Evolutionary conservation across 1,139 yeast genomes (phyloP).

Genomic region (Hemisphaericaspora subhashii): DNA sequence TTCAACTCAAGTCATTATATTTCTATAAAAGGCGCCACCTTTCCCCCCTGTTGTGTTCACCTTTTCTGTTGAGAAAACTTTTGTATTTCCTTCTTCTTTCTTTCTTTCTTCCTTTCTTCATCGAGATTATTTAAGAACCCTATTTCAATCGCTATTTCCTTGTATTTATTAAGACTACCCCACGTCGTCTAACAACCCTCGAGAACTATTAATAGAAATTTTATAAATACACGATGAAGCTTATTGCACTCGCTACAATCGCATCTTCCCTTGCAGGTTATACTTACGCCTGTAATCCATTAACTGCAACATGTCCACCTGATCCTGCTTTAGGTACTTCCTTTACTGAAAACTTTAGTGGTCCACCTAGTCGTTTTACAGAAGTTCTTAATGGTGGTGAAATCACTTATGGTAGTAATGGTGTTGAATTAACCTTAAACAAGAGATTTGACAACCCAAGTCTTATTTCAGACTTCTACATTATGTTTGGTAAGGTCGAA

Average conservation of each 20-base stretch:
- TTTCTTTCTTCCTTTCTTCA: neutral
- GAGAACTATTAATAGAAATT: neutral
- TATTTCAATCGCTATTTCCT: conserved; percentile 1
- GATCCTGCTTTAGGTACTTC: conserved; percentile 59
- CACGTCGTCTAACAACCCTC: too few relatives aligned
- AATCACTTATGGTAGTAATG: conserved; percentile 30
- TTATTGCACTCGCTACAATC: conserved; percentile 10
- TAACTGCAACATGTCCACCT: conserved; percentile 33
- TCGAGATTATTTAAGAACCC: neutral
- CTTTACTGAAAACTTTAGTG: conserved; percentile 48
- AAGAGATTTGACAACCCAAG: conserved; percentile 75
- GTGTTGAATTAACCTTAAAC: conserved; percentile 59
- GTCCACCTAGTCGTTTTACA: conserved; percentile 41
- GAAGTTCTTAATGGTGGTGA: conserved; percentile 26
- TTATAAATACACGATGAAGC: conserved; percentile 6
- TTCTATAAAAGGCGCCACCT: too few relatives aligned
- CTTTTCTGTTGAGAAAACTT: too few relatives aligned
- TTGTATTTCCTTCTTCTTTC: too few relatives aligned
- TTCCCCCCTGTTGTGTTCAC: too few relatives aligned
- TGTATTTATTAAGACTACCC: neutral
- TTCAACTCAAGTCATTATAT: too few relatives aligned
- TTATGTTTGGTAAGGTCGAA: conserved; percentile 85
- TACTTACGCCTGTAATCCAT: conserved; percentile 32
- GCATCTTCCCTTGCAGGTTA: conserved; percentile 6
- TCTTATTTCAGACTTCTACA: conserved; percentile 69